These are phyloP conservation scores for Metschnikowia similis DNA, from an alignment of 805 yeast genomes.

Conservation along the genomic window DNA sequence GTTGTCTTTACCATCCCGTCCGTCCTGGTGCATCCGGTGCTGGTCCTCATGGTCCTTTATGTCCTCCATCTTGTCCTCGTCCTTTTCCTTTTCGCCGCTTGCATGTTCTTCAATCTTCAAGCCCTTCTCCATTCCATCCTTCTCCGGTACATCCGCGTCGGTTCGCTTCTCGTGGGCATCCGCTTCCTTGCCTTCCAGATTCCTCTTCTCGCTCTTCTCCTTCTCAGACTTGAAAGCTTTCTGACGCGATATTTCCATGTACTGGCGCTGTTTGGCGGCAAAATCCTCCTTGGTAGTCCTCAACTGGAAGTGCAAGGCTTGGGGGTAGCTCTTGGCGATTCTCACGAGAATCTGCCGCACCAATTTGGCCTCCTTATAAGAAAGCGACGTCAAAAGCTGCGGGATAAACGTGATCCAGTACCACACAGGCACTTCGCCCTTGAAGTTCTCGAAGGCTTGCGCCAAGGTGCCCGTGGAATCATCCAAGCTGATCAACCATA, in stretches of 20 bases:
- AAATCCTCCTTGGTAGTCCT: slow-evolving; percentile 94
- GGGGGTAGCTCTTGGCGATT: slow-evolving; percentile 96
- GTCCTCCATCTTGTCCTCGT: slow-evolving; percentile 1
- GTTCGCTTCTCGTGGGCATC: neutral
- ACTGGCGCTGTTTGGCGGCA: slow-evolving; percentile 79
- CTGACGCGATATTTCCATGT: slow-evolving; percentile 31
- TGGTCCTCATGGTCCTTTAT: slow-evolving; percentile 4
- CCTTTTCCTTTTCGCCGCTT: slow-evolving; percentile 1
- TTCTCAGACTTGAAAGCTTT: slow-evolving; percentile 14
- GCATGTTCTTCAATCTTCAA: neutral
- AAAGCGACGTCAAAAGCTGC: slow-evolving; percentile 81
- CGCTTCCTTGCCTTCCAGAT: slow-evolving; percentile 1
- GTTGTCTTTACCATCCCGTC: too few species aligned
- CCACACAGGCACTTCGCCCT: slow-evolving; percentile 98
- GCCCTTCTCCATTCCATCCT: neutral
- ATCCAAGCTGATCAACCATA: slow-evolving; percentile 92
- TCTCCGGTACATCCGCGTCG: too few species aligned
- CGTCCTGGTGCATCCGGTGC: too few species aligned
- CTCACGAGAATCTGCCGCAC: slow-evolving; percentile 84
- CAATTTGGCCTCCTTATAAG: slow-evolving; percentile 85
- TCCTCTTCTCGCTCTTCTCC: neutral
- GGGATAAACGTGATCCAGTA: slow-evolving; percentile 98
- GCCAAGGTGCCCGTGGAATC: slow-evolving; percentile 77
- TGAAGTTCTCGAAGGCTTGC: slow-evolving; percentile 83
- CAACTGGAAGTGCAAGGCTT: slow-evolving; percentile 92